Conservation (phyloP, 2,329 filamentous ascomycete genomes). For the Monosporascus sp. region DNA sequence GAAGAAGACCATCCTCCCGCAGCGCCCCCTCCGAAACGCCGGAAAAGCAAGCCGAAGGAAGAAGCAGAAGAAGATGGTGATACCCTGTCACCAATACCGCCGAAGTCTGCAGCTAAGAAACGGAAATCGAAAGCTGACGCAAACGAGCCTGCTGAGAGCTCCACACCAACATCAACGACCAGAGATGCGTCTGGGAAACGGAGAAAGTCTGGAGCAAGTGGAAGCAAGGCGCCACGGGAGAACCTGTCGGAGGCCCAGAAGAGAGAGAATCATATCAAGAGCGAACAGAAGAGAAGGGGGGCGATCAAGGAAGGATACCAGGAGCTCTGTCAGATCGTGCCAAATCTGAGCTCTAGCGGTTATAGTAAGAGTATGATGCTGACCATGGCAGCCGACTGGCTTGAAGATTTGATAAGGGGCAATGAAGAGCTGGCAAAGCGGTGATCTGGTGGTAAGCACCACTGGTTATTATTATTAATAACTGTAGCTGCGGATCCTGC, state of each 20-base stretch:
- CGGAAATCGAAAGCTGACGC: conserved; percentile 44
- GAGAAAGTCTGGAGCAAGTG: conserved; percentile 42
- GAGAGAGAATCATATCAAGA: conserved; percentile 65
- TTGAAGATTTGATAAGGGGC: conserved; percentile 66
- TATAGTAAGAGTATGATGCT: conserved; percentile 82
- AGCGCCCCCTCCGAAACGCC: conserved; percentile 44
- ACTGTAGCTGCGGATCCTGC: no score
- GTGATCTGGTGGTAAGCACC: conserved; percentile 6
- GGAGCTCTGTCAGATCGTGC: conserved; percentile 71
- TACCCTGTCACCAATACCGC: conserved; percentile 23
- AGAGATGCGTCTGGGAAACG: conserved; percentile 37
- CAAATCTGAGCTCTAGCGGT: conserved; percentile 65
- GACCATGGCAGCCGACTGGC: conserved; percentile 68
- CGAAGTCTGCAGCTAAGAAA: conserved; percentile 33
- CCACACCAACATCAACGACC: conserved; percentile 27
- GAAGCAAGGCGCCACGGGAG: conserved; percentile 48
- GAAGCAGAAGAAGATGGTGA: conserved; percentile 40
- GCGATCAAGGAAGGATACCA: conserved; percentile 76
- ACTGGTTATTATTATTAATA: no score
- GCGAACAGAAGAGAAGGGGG: conserved; percentile 54
- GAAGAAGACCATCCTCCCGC: conserved; percentile 34
- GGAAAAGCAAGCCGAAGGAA: conserved; percentile 49
- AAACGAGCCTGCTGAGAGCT: conserved; percentile 21
- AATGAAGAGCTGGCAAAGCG: conserved; percentile 58
- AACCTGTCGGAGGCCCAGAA: conserved; percentile 89